Evolutionary conservation across 2,329 filamentous ascomycete species (phyloP).

Genomic region (Colletotrichum camelliae): DNA sequence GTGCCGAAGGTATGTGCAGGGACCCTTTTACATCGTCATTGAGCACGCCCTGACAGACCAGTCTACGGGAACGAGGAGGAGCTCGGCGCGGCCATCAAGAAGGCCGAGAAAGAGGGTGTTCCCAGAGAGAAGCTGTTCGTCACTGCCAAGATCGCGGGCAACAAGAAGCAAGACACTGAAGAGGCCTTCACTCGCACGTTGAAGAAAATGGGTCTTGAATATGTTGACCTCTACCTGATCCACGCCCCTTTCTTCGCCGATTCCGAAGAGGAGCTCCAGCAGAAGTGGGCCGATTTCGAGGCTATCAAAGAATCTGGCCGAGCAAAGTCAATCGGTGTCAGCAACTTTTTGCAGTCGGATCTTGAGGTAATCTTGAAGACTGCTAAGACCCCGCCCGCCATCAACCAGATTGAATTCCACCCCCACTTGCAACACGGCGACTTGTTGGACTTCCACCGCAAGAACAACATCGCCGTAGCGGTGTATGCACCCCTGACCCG

Average conservation of each 20-base stretch:
- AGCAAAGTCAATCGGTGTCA: conserved; percentile 76
- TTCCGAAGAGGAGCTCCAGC: conserved; percentile 58
- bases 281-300: conserved; percentile 65
- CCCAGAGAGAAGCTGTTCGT: conserved; percentile 74
- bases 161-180: conserved; percentile 42
- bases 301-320: conserved; percentile 71
- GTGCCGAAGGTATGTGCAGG: conserved; percentile 65
- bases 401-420: conserved; percentile 85
- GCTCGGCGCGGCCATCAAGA: conserved; percentile 74
- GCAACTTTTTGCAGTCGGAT: conserved; percentile 70
- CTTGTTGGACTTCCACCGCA: conserved; percentile 61
- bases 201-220: conserved; percentile 69
- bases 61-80: conserved; percentile 71
- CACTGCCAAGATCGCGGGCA: conserved; percentile 61
- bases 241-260: conserved; percentile 62
- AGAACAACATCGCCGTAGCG: conserved; percentile 61
- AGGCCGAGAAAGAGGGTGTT: conserved; percentile 65
- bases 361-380: conserved; percentile 62
- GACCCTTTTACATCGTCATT: not conserved
- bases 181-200: conserved; percentile 65
- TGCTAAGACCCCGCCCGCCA: conserved; percentile 66
- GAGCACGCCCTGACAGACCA: conserved; percentile 31
- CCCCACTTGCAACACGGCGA: conserved; percentile 73
- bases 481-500: conserved; percentile 63
- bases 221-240: conserved; percentile 75